Evolutionary conservation across 495 filamentous ascomycete genomes (phyloP).

Genomic region (Aspergillus olivimuriae): DNA sequence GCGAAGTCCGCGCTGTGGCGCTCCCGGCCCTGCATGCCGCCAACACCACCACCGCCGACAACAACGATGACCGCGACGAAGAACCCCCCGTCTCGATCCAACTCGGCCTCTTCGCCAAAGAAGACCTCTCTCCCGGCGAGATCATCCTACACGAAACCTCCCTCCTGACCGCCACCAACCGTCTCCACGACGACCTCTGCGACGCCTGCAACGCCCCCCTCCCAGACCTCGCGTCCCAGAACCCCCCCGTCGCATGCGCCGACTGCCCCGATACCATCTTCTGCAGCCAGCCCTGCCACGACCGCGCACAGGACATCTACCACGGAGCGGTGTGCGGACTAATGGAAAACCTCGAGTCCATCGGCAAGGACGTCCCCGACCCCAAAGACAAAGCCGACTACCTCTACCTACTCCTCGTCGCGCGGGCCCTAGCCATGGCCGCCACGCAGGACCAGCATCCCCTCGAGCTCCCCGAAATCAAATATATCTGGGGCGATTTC

Average conservation of each 20-base stretch:
- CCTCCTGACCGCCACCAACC: constrained; percentile 74
- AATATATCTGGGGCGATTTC: constrained; percentile 94
- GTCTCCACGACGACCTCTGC: constrained; percentile 72
- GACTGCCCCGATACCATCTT: constrained; percentile 81
- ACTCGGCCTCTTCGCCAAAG: constrained; percentile 81
- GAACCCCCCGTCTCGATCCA: constrained; percentile 62
- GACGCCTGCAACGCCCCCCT: constrained; percentile 77
- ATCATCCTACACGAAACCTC: constrained; percentile 73
- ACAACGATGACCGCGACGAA: constrained; percentile 9
- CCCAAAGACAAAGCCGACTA: constrained; percentile 64
- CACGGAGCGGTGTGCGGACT: constrained; percentile 82
- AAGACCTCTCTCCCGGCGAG: constrained; percentile 71
- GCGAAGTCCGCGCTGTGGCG: constrained; percentile 62
- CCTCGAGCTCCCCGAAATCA: constrained; percentile 73
- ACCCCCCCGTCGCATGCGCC: constrained; percentile 53
- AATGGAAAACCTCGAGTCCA: constrained; percentile 63
- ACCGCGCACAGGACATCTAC: constrained; percentile 65
- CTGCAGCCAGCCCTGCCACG: constrained; percentile 69
- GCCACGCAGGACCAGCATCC: constrained; percentile 77
- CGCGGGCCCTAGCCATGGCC: constrained; percentile 78
- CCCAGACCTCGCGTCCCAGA: constrained; percentile 48
- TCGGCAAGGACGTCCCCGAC: constrained; percentile 68
- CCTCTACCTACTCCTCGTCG: constrained; percentile 72
- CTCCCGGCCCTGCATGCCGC: constrained; percentile 61
- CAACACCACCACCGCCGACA: constrained; percentile 20